These are phyloP conservation scores for Sporisorium scitamineum DNA, from an alignment of 1,284 basidiomycete genomes.

Conservation along the genomic window DNA sequence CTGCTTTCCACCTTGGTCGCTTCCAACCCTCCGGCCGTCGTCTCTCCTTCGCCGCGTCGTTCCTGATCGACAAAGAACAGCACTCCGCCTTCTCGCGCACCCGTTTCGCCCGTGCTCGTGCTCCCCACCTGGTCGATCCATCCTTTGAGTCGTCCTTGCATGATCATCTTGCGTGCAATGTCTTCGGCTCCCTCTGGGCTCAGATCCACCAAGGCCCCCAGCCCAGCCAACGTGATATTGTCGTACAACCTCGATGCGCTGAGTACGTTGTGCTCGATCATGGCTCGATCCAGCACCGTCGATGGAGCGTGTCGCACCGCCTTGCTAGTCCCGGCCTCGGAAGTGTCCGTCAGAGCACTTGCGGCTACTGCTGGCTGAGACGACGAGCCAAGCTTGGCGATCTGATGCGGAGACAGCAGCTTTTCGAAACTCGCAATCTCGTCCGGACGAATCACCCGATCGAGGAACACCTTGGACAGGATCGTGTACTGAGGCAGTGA, in stretches of 20 bases:
- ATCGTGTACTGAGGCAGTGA: constrained; percentile 87
- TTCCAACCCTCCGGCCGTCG: constrained; percentile 47
- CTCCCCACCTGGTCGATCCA: constrained; percentile 87
- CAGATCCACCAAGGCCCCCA: constrained; percentile 55
- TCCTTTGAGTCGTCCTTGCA: constrained; percentile 88
- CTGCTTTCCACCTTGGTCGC: constrained; percentile 26
- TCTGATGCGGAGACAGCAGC: constrained; percentile 88
- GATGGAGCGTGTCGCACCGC: constrained; percentile 76
- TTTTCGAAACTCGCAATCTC: constrained; percentile 91
- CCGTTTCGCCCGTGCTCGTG: background rate
- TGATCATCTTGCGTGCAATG: constrained; percentile 95
- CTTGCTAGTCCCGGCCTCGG: background rate
- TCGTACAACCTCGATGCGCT: constrained; percentile 81
- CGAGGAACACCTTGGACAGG: constrained; percentile 95
- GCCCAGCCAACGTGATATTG: constrained; percentile 56
- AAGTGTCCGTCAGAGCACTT: background rate
- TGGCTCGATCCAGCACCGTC: constrained; percentile 95
- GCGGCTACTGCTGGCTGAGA: constrained; percentile 6
- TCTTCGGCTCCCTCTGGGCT: constrained; percentile 81
- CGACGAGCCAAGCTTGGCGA: constrained; percentile 80
- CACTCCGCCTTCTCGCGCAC: constrained; percentile 72
- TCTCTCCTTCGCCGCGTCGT: constrained; percentile 35
- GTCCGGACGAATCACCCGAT: constrained; percentile 88
- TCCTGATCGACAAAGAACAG: constrained; percentile 85
- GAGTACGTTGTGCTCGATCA: constrained; percentile 97